Base-by-base conservation (phyloP, 176 grass and related monocot species). In the Eragrostis nindensis region DNA sequence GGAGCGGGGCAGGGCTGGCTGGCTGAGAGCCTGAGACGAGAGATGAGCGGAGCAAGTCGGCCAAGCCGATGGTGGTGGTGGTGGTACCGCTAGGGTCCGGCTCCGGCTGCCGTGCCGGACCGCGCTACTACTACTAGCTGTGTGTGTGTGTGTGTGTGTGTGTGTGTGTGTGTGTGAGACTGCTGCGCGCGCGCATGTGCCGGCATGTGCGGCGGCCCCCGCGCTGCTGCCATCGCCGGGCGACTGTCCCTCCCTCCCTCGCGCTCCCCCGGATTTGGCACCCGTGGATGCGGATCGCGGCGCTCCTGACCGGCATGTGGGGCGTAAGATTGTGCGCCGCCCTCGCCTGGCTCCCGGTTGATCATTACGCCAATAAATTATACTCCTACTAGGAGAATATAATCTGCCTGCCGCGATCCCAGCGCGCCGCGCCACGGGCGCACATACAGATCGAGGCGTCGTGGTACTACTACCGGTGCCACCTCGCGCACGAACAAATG, bases 141-240 rank as follows among this genome's bases (percentile, higher is more conserved):
- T n/a, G n/a, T n/a, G n/a, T n/a, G n/a, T n/a, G n/a, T n/a, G n/a
- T n/a, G n/a, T n/a, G n/a, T n/a, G n/a, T n/a, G n/a, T n/a, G n/a
- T n/a, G n/a, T n/a, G n/a, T n/a, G n/a, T n/a, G n/a, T n/a, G n/a
- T n/a, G n/a, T n/a, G n/a, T n/a, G n/a, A n/a, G n/a, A n/a, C n/a
- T n/a, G n/a, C n/a, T 55, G 52, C 52, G 42, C 42, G 71, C 17
- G 72, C 78, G 84, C 89, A 87, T 91, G 84, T 87, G 89, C 70
- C 60, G 30, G 77, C 89, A 91, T 87, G 89, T 91, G 77, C 47
- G 76, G 3, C 46, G 76, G 72, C 80, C 41, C 36, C 66, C 40
- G 77, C 32, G 63, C 66, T 14, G 71, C 50, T 29, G 8, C 76
- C 42, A 30, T 48, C 18, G 27, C 65, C 15, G 8, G n/a, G n/a